Base-by-base conservation (phyloP, 1,139 yeast genomes). In the Debaryomyces robertsiae region DNA sequence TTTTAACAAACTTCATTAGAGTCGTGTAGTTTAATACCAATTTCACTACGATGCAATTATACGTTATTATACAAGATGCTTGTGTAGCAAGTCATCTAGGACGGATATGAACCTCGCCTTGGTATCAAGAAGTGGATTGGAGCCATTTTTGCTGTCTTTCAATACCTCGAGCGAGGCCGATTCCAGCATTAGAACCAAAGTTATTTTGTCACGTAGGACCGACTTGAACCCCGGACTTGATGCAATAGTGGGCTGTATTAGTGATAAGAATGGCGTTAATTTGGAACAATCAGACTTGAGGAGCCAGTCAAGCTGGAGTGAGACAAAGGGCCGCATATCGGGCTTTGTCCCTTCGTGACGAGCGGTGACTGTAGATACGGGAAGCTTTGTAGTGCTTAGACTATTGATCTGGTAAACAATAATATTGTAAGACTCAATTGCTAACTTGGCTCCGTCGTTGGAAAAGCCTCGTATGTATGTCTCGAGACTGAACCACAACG, bases 381-480 rank as follows among this genome's bases (percentile, higher is more conserved):
- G 15, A 22, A 24, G 16, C 23, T 27, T 15, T 6, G 6, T 23
- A 11, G n/a, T 11, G 11, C 36, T 25, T 24, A 25, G 11, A 13
- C 10, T 24, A 22, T 15, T 25, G 2, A 33, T 27, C n/a, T 33
- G 36, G 6, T 24, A 23, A 3, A 25, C 25, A 3, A 33, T 18
- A 11, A 28, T 13, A 27, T 52, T 47, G 42, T 59, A 60, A 28
- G 62, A 66, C 6, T 47, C 46, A 3, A 52, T 37, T 3, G 50
- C 35, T 31, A 49, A 54, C 46, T 75, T 75, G 69, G 16, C 67
- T 40, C 3, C 73, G 61, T 1, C 59, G 58, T 45, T 68, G 75
- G 3, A 47, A 41, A 13, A 67, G 32, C 18, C 52, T 58, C 38
- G 71, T 63, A 6, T 36, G 14, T 34, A 42, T 9, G 33, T 37